Base-by-base conservation (phyloP, 1,284 basidiomycete species). In the Phellinidium pouzarii region DNA sequence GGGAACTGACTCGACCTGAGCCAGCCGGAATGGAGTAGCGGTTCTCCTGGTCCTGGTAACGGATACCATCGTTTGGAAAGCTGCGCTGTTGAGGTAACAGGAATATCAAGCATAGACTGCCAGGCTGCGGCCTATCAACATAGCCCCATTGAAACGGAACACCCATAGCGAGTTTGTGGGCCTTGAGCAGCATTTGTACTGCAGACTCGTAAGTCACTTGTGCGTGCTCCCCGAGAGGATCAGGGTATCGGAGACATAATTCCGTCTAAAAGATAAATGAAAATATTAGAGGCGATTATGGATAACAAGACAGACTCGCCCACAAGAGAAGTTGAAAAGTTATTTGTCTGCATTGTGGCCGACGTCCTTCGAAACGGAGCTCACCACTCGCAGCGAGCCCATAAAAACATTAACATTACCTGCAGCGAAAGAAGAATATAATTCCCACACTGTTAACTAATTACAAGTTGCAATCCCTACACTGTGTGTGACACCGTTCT, bases 91-190 rank as follows among this genome's bases (percentile, higher is more conserved):
- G 73, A 11, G 76, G 75, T 37, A 86, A 25, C 26, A 61, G 66
- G 64, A 76, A 87, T 42, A 87, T 65, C 20, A 89, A 73, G 44
- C 75, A 69, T 5, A 83, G 62, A 56, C 80, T 75, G 3, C 85
- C 85, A 64, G 89, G 86, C 60, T 66, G 60, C 19, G 87, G 85
- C 59, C 81, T 84, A 70, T 90, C 87, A 27, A 90, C 77, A 59
- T 79, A 88, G 1, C 74, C 70, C 82, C 84, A 88, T 12, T 68
- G 60, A 61, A 84, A 90, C 1, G 87, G 83, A 9, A 77, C 66
- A 17, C 66, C 75, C 44, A 72, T 68, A 0, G 86, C 74, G 49
- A 83, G 66, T 14, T 72, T 67, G 8, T 74, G 67, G 17, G 79
- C 83, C 50, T 80, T 76, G 5, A 76, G 43, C 12, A 89, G 75